A percentile compares a stretch with the other conserved stretches of the same genome.
These are phyloP conservation scores for Paragyromitra xinjiangensis DNA, from an alignment of 495 filamentous ascomycete genomes.

Conservation along the genomic window DNA sequence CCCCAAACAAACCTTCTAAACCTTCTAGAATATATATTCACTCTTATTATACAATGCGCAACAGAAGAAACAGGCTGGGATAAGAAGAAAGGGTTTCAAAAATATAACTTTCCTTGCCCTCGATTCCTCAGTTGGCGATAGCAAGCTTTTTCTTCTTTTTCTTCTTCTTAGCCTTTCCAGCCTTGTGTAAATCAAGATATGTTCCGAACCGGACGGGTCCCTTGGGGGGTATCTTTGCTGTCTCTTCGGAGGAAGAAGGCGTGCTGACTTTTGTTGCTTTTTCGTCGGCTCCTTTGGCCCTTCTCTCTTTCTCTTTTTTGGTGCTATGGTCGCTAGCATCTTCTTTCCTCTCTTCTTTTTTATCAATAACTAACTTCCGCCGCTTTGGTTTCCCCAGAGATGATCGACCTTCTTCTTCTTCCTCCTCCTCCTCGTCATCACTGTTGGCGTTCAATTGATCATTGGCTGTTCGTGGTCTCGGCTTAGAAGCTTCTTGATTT, in stretches of 20 bases:
- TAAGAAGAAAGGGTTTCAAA: background rate
- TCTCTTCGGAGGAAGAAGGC: background rate
- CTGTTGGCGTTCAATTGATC: slow-evolving; percentile 48
- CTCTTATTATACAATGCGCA: background rate
- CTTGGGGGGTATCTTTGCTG: slow-evolving; percentile 8
- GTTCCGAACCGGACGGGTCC: slow-evolving; percentile 24
- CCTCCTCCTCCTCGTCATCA: slow-evolving; percentile 65
- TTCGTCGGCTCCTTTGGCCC: slow-evolving; percentile 3
- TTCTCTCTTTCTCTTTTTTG: background rate
- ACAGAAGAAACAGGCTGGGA: background rate
- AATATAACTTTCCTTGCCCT: background rate
- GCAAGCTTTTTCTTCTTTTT: slow-evolving; percentile 57
- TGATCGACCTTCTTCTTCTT: slow-evolving; percentile 67
- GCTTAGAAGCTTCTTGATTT: slow-evolving; percentile 56
- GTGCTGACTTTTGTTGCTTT: slow-evolving; percentile 23
- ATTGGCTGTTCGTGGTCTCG: slow-evolving; percentile 51
- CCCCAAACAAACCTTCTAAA: background rate
- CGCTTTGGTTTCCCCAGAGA: slow-evolving; percentile 64
- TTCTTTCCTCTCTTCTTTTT: slow-evolving; percentile 28
- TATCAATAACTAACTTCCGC: slow-evolving; percentile 55
- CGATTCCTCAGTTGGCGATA: background rate
- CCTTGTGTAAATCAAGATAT: slow-evolving; percentile 49
- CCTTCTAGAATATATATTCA: background rate
- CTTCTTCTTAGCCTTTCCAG: slow-evolving; percentile 60
- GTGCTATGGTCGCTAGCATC: background rate